Base-by-base conservation (phyloP, 768 basidiomycete genomes). In the Amanita phalloides region DNA sequence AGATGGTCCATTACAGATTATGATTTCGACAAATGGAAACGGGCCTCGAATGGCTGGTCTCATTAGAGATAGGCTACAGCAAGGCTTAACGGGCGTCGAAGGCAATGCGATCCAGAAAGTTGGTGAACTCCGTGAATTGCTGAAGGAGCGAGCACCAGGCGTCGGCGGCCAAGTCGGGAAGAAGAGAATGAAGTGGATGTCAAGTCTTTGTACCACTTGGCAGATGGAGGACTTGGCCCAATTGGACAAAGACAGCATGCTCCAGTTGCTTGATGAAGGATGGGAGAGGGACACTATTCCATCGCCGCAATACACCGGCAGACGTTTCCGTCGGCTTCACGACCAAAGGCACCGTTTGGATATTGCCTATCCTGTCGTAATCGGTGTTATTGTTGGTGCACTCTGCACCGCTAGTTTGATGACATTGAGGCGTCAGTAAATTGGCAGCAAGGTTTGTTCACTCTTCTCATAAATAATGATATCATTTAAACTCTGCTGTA, bases 21-120 rank as follows among this genome's bases (percentile, higher is more conserved):
- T 98, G 87, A 82, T 99, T 48, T 94, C 91, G 14, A 98, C 96
- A 3, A 90, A 90, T 55, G 96, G 96, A 30, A 83, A 88, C 59
- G 89, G 91, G 10, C 96, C 96, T 1, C 84, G 89, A 61, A 74
- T 98, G 62, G 92, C 94, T 3, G 86, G 86, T 55, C 71, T 96
- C 58, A 81, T 99, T 49, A 79, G 84, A 56, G 72, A 76, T 55
- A 74, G 67, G 58, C 71, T 98, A 55, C 81, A 86, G 63, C 66
- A 68, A 4, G 71, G 74, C n/a, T 68, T 99, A 35, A 84, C 90
- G 4, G 75, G 76, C 9, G 66, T 76, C 49, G 82, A 86, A 33
- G 95, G 89, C 25, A 74, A 76, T 47, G 88, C 91, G 4, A 86
- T 98, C 35, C 74, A 78, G 58, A 82, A 76, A 54, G 84, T 96